Percentiles rank a stretch among this genome's conserved stretches.
These are phyloP conservation scores for Kandelia obovata DNA, from an alignment of 345 rosid species.

Conservation along the genomic window DNA sequence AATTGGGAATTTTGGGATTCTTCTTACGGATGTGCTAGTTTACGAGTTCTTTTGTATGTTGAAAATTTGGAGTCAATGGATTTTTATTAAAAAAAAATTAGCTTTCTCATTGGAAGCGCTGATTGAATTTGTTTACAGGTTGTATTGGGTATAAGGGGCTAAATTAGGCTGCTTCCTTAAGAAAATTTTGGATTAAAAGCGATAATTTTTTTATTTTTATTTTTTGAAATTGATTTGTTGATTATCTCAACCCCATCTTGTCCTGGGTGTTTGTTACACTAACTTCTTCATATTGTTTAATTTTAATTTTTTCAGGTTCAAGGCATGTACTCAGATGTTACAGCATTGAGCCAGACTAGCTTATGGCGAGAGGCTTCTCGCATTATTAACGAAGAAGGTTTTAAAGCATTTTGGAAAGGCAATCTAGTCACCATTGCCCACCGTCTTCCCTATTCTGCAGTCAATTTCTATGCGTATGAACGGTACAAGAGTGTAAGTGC, in stretches of 20 bases:
- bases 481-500: slow-evolving; percentile 59
- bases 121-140: too few species aligned
- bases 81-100: too few species aligned
- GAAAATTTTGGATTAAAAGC: too few species aligned
- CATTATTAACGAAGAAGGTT: slow-evolving; percentile 75
- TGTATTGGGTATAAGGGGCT: too few species aligned
- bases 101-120: too few species aligned
- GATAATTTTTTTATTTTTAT: neutral
- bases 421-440: slow-evolving; percentile 86
- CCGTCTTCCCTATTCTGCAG: slow-evolving; percentile 82
- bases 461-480: slow-evolving; percentile 82
- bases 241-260: neutral
- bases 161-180: too few species aligned
- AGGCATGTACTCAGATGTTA: slow-evolving; percentile 88
- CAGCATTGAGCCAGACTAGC: slow-evolving; percentile 53
- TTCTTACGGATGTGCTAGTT: neutral
- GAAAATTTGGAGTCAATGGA: neutral
- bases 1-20: neutral
- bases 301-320: slow-evolving; percentile 57
- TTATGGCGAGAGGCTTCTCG: slow-evolving; percentile 87
- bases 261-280: neutral
- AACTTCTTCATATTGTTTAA: neutral
- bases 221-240: neutral
- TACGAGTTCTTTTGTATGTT: neutral
- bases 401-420: slow-evolving; percentile 97